Evolutionary conservation across 257 asterid genomes (phyloP).

Genomic region (Solanum pimpinellifolium): DNA sequence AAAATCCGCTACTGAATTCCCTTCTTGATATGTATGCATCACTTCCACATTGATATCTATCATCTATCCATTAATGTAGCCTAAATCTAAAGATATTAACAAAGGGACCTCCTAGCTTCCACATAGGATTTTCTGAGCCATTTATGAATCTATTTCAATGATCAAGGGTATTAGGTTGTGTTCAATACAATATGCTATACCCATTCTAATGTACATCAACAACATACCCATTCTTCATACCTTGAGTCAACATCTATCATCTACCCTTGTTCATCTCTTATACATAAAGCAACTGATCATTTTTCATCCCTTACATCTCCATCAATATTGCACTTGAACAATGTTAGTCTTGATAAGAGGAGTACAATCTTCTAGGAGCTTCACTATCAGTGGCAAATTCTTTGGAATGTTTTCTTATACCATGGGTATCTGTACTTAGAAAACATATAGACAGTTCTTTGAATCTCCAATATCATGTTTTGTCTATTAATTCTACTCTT

Average conservation of each 20-base stretch:
- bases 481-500: too few species aligned
- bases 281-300: neutral
- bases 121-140: too few species aligned
- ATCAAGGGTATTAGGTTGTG: neutral
- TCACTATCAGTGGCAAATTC: too few species aligned
- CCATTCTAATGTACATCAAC: too few species aligned
- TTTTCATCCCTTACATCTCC: neutral
- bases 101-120: neutral
- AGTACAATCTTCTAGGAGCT: neutral
- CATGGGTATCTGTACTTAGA: neutral
- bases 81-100: neutral
- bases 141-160: too few species aligned
- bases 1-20: neutral
- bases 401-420: too few species aligned
- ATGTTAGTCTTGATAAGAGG: neutral
- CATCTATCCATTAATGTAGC: neutral
- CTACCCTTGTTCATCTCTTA: neutral
- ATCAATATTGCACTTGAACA: neutral
- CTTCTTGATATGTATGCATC: neutral
- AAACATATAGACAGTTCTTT: neutral
- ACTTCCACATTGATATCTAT: neutral
- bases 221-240: neutral
- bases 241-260: neutral
- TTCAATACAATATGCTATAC: too few species aligned
- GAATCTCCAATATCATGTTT: too few species aligned